Evolutionary conservation across 352 stramenopile species (phyloP).

Genomic region (Halophytophthora polymorphica): DNA sequence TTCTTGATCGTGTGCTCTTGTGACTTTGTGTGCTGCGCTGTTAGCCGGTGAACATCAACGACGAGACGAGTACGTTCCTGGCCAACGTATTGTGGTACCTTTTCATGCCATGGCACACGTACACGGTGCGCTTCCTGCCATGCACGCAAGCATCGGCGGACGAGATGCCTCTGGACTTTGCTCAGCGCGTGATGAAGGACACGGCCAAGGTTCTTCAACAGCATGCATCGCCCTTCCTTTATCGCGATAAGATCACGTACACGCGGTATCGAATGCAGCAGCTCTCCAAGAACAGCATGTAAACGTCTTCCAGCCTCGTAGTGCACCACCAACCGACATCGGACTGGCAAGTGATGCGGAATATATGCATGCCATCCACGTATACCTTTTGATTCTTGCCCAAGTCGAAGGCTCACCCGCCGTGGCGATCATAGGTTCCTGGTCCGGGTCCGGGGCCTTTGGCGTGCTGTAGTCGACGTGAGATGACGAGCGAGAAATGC

Average conservation of each 20-base stretch:
- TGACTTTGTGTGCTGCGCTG: neutral
- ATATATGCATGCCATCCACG: neutral
- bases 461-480: slow-evolving; percentile 21
- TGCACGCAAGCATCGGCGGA: slow-evolving; percentile 24
- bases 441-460: slow-evolving; percentile 26
- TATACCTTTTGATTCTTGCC: neutral
- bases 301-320: slow-evolving; percentile 1
- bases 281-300: slow-evolving; percentile 50
- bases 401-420: slow-evolving; percentile 13
- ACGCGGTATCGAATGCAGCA: slow-evolving; percentile 56
- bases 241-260: slow-evolving; percentile 68
- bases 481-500: slow-evolving; percentile 36
- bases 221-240: slow-evolving; percentile 62
- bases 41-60: slow-evolving; percentile 74
- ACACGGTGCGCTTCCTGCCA: slow-evolving; percentile 54
- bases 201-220: slow-evolving; percentile 49
- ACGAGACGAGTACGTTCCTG: slow-evolving; percentile 71
- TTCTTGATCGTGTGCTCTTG: neutral
- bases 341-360: neutral
- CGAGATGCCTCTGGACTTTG: slow-evolving; percentile 50
- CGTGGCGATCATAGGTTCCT: slow-evolving; percentile 35
- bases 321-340: neutral
- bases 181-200: slow-evolving; percentile 60
- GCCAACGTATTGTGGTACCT: slow-evolving; percentile 77
- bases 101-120: slow-evolving; percentile 69